Conservation (phyloP, 306 rosid species). For the Leucaena leucocephala region DNA sequence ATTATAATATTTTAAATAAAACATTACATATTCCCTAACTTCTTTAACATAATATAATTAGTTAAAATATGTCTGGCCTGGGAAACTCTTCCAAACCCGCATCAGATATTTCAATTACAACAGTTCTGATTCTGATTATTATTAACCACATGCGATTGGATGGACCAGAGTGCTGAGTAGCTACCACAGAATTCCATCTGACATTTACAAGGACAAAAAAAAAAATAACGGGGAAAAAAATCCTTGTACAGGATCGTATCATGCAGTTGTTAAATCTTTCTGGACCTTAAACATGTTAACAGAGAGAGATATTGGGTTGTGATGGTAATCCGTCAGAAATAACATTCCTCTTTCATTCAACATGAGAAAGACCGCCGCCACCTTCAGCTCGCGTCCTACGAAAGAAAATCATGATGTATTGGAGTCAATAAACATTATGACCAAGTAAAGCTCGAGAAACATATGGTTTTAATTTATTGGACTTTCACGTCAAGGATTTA, state of each 20-base stretch:
- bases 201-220: conserved; percentile 33
- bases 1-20: no score
- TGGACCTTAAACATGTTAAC: background rate
- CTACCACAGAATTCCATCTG: conserved; percentile 6
- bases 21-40: no score
- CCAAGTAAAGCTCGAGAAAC: conserved; percentile 19
- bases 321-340: conserved; percentile 25
- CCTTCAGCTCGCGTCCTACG: conserved; percentile 81
- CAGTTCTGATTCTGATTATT: background rate
- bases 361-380: conserved; percentile 80
- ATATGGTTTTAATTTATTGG: background rate
- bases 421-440: background rate
- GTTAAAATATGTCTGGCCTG: background rate
- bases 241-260: conserved; percentile 21
- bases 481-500: background rate
- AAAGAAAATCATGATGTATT: conserved; percentile 9
- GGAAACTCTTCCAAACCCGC: background rate
- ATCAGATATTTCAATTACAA: background rate
- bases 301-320: background rate
- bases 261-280: conserved; percentile 7
- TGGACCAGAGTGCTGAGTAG: background rate
- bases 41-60: no score
- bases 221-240: background rate
- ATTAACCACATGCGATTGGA: background rate
- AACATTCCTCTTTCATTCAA: conserved; percentile 54